Conservation (phyloP, 2,329 filamentous ascomycete genomes). For the Colletotrichum echinochloae region DNA sequence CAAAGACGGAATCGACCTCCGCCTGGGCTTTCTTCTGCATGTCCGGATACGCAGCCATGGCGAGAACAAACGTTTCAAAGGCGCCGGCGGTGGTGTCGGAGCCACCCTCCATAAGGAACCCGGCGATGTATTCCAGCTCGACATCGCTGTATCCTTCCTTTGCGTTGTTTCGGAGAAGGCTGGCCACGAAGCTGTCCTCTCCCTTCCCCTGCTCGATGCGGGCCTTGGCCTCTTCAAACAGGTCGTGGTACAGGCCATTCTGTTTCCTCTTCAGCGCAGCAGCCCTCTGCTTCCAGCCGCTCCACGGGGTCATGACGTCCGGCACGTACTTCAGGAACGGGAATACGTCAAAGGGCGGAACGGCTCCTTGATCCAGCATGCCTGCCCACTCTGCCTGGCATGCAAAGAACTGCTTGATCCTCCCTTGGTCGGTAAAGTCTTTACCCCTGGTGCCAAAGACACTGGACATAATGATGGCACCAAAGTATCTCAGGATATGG, state of each 20-base stretch:
- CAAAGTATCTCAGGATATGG: constrained; percentile 12
- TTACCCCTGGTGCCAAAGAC: constrained; percentile 34
- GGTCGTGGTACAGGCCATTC: constrained; percentile 14
- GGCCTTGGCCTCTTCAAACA: constrained; percentile 9
- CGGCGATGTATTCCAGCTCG: constrained; percentile 43
- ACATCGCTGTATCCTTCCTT: constrained; percentile 41
- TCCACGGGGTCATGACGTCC: constrained; percentile 12
- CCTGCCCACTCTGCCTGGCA: constrained; percentile 43
- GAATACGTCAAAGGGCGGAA: constrained; percentile 45
- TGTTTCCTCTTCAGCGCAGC: constrained; percentile 11
- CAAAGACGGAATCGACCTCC: constrained; percentile 45
- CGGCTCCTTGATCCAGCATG: constrained; percentile 45
- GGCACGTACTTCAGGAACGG: constrained; percentile 39
- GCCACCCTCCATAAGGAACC: constrained; percentile 44
- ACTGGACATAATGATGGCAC: constrained; percentile 13
- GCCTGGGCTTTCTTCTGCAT: constrained; percentile 44
- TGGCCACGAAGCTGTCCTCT: constrained; percentile 12
- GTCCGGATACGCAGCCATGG: constrained; percentile 44
- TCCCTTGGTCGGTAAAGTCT: constrained; percentile 29
- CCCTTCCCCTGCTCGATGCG: constrained; percentile 12
- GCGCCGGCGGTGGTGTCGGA: constrained; percentile 45
- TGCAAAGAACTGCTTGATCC: constrained; percentile 42
- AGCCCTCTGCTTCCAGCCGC: constrained; percentile 16
- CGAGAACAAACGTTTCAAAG: constrained; percentile 40
- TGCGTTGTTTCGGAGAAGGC: constrained; percentile 2